These are phyloP conservation scores for Osmanthus fragrans DNA, from an alignment of 257 asterid species.

Conservation along the genomic window DNA sequence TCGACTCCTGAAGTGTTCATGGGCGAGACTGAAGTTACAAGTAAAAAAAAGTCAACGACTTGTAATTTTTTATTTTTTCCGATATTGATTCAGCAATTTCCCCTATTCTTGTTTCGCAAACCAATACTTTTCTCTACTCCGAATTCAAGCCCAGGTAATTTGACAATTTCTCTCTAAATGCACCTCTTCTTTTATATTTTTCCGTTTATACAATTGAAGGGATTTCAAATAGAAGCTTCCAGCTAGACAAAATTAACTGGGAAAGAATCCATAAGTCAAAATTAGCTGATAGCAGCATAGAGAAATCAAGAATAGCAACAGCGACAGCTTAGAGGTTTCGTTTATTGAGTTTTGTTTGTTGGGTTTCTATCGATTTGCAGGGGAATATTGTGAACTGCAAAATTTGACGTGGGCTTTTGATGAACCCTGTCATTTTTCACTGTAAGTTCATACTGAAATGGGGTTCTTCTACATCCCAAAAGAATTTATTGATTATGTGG, in stretches of 20 bases:
- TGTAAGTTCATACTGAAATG: neutral
- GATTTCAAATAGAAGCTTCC: conserved; percentile 1
- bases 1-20: neutral
- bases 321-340: neutral
- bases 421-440: neutral
- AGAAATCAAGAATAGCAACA: neutral
- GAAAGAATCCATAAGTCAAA: neutral
- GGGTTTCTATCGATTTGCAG: neutral
- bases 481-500: neutral
- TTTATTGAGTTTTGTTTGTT: neutral
- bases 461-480: neutral
- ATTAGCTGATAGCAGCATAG: conserved; percentile 2
- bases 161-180: neutral
- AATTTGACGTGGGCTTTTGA: neutral
- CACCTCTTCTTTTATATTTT: neutral
- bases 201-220: neutral
- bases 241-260: neutral
- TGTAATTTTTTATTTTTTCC: neutral
- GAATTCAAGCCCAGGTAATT: neutral
- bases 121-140: neutral
- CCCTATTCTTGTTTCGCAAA: neutral
- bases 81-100: neutral
- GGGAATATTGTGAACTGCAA: neutral
- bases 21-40: neutral
- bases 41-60: conserved; percentile 1